Evolutionary conservation across 2,329 filamentous ascomycete species (phyloP).

Genomic region (Orbilia quercus): DNA sequence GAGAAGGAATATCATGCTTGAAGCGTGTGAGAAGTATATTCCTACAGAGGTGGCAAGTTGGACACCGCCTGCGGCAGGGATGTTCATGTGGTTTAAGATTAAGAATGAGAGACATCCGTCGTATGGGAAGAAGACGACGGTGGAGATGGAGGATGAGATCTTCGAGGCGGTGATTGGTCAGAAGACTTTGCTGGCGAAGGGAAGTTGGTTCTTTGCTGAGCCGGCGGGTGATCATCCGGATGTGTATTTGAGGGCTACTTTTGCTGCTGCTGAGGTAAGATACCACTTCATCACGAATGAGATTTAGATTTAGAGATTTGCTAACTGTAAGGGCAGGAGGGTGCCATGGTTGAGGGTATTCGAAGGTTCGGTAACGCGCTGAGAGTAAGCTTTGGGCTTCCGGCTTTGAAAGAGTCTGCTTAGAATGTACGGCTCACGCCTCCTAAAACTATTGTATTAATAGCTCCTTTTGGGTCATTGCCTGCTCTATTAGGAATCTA

Average conservation of each 20-base stretch:
- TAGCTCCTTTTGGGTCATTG: constrained; percentile 22
- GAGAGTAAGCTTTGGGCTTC: constrained; percentile 70
- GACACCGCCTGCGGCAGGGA: constrained; percentile 83
- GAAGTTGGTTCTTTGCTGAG: constrained; percentile 91
- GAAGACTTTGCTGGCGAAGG: constrained; percentile 82
- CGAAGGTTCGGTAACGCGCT: constrained; percentile 80
- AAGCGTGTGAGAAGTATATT: constrained; percentile 81
- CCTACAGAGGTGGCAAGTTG: constrained; percentile 80
- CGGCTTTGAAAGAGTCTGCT: constrained; percentile 23
- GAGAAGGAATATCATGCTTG: constrained; percentile 79
- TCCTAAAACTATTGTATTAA: constrained; percentile 47
- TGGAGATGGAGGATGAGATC: constrained; percentile 84
- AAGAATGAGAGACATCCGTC: constrained; percentile 75
- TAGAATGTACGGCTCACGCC: constrained; percentile 31
- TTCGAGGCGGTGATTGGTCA: constrained; percentile 80
- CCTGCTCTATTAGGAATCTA: constrained; percentile 2
- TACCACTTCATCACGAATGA: constrained; percentile 54
- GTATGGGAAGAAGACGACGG: constrained; percentile 67
- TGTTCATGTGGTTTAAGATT: constrained; percentile 90
- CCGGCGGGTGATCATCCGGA: constrained; percentile 70
- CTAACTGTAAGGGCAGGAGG: constrained; percentile 63
- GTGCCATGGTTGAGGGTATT: constrained; percentile 78
- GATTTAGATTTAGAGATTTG: not conserved
- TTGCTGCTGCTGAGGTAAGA: constrained; percentile 75
- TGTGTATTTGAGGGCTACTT: constrained; percentile 90